Evolutionary conservation across 1,139 yeast species (phyloP), one percentile per base, ranked within the genome.

Genomic region (Debaryomyces udenii): DNA sequence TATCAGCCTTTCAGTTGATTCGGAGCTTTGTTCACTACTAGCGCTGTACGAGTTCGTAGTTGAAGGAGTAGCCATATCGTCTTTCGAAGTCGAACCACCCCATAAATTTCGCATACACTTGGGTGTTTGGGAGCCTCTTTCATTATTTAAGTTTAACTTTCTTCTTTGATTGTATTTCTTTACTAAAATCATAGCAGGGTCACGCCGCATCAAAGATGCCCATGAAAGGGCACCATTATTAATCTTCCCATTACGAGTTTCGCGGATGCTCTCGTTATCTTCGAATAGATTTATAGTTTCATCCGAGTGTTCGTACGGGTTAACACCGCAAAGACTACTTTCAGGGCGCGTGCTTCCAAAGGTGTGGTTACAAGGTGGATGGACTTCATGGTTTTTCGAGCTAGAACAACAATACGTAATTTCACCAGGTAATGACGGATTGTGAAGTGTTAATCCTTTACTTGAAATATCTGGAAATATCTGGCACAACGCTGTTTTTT

Each of bases 221-320:
- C 68, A 58, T 2, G 70, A 55, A 31, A 63, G 55, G 0, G 66
- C 64, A 1, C 64, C 68, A 41, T 56, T 59, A 35, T 54, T 52
- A 13, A 57, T 56, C 15, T 61, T 40, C 16, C 68, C 47, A 3
- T 53, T 46, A 2, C 46, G 36, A 2, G 47, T 54, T 30, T 56
- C 55, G 20, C 47, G 45, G 2, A 58, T 37, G 1, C 61, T 49
- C 7, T 56, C 47, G 41, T 55, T 58, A 5, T 56, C 57, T 18
- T 60, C 64, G 41, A 53, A 61, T 33, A 62, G 55, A 38, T 58
- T 60, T 40, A 62, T 57, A 6, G 50, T 27, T 20, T 49, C 52
- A 31, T 49, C 42, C 11, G 20, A 6, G 23, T 27, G 24, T 26
- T 34, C 15, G 28, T 44, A 46, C 3, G 49, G 49, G 24, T 46